Evolutionary conservation across 257 asterid species (phyloP).

Genomic region (Datura wrightii): DNA sequence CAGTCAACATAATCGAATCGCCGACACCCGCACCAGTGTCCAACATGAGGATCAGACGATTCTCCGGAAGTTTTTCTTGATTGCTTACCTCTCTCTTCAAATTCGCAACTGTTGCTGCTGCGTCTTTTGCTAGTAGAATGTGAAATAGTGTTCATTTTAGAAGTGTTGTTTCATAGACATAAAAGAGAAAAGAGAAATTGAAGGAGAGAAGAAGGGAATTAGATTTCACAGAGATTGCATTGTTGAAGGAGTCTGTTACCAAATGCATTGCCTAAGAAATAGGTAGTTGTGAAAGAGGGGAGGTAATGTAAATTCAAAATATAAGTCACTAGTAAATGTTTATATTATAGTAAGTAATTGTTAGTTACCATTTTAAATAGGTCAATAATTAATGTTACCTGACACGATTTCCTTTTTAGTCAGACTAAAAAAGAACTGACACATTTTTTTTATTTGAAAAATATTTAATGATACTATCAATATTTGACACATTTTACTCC

Average conservation of each 20-base stretch:
- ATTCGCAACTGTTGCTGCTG: slow-evolving; percentile 55
- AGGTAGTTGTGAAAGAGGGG: slow-evolving; percentile 28
- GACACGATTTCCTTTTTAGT: too few species aligned
- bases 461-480: too few species aligned
- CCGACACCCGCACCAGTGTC: slow-evolving; percentile 26
- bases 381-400: neutral
- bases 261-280: slow-evolving; percentile 33
- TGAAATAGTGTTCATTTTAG: slow-evolving; percentile 58
- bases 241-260: slow-evolving; percentile 40
- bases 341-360: neutral
- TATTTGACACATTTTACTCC: too few species aligned
- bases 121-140: slow-evolving; percentile 51
- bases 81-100: slow-evolving; percentile 59
- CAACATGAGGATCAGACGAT: slow-evolving; percentile 60
- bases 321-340: neutral
- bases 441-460: too few species aligned
- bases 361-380: neutral
- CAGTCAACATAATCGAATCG: slow-evolving; percentile 36
- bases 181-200: neutral
- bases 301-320: too few species aligned
- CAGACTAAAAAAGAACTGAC: too few species aligned
- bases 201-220: neutral
- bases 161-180: neutral
- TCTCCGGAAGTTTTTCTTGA: slow-evolving; percentile 58
- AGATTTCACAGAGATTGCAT: slow-evolving; percentile 35